Percentiles rank a stretch among this genome's conserved stretches.
phyloP scores from a whole-genome alignment of 306 rosid genomes.

The Acacia crassicarpa region DNA sequence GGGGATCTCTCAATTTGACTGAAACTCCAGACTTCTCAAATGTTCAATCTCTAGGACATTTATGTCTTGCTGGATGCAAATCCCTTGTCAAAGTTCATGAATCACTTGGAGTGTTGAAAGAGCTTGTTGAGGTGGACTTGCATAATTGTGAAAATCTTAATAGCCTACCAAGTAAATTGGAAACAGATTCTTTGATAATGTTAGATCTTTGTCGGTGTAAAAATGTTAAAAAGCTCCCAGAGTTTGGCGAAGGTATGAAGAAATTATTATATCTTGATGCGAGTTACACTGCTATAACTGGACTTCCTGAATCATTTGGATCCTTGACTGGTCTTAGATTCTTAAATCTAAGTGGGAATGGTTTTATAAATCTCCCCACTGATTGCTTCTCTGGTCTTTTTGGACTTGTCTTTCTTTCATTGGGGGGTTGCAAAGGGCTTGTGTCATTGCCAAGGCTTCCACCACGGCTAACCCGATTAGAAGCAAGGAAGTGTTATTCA shows the following conservation, averaged over 20 bases:
- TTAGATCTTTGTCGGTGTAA: not conserved
- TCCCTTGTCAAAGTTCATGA: no score
- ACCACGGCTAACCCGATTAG: not conserved
- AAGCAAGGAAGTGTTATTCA: no score
- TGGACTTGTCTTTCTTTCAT: no score
- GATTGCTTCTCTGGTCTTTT: no score
- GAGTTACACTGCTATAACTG: not conserved
- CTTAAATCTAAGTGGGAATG: not conserved
- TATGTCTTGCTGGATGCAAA: no score
- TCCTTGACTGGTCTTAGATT: not conserved
- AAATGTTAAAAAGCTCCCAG: not conserved
- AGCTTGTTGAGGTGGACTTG: no score
- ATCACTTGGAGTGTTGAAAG: no score
- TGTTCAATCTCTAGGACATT: no score
- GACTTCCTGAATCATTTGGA: not conserved
- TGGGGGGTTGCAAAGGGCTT: no score
- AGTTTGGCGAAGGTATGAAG: not conserved
- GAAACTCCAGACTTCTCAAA: no score
- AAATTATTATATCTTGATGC: not conserved
- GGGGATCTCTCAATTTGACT: no score
- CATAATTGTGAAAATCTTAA: not conserved
- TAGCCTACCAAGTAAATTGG: not conserved
- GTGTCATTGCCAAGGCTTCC: not conserved
- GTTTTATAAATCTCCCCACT: no score
- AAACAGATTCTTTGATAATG: not conserved